Evolutionary conservation across 1,284 basidiomycete species (phyloP).

Genomic region (Ceratobasidium sp.): DNA sequence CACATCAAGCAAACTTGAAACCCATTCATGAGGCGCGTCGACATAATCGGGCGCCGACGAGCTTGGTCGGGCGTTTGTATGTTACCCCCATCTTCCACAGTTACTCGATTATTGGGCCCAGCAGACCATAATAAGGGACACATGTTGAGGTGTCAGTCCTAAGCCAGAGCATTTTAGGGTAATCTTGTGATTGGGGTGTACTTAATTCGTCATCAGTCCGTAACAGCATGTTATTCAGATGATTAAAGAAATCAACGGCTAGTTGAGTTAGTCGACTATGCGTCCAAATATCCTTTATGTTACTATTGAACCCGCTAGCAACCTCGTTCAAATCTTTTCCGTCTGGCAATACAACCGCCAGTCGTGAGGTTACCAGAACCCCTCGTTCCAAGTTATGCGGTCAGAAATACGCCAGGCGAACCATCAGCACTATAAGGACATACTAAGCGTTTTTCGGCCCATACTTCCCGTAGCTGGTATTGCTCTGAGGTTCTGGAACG

Average conservation of each 20-base stretch:
- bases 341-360: slow-evolving; percentile 90
- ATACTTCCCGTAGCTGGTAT: slow-evolving; percentile 95
- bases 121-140: slow-evolving; percentile 99
- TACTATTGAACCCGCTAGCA: slow-evolving; percentile 95
- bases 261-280: slow-evolving; percentile 27
- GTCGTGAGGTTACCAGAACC: slow-evolving; percentile 91
- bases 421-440: slow-evolving; percentile 43
- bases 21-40: slow-evolving; percentile 99
- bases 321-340: slow-evolving; percentile 95
- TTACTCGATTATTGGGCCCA: slow-evolving; percentile 91
- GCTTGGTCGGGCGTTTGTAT: slow-evolving; percentile 92
- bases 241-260: slow-evolving; percentile 97
- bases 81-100: slow-evolving; percentile 96
- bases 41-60: slow-evolving; percentile 96
- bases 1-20: slow-evolving; percentile 91
- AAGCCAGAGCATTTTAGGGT: no score
- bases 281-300: slow-evolving; percentile 37
- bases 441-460: slow-evolving; percentile 95
- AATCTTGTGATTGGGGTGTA: slow-evolving; percentile 81
- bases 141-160: no score
- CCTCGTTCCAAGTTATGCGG: slow-evolving; percentile 55
- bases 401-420: slow-evolving; percentile 29
- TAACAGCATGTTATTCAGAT: slow-evolving; percentile 95
- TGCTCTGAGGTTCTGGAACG: slow-evolving; percentile 96
- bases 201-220: slow-evolving; percentile 97